Base-by-base conservation (phyloP, 495 filamentous ascomycete species). In the Aspergillus taichungensis region DNA sequence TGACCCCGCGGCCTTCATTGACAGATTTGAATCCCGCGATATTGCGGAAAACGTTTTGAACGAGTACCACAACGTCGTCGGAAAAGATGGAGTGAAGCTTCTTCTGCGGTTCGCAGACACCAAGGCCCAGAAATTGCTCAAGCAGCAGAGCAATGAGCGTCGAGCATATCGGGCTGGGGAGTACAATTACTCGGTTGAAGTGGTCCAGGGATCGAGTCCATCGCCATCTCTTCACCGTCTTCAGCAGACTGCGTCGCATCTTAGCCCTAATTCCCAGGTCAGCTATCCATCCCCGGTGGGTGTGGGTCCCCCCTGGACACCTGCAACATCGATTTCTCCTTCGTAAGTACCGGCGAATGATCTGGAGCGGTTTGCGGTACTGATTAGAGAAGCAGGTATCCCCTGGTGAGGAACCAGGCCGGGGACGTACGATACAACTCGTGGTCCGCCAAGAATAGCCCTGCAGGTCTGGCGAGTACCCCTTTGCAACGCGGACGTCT, bases 71-170 rank as follows among this genome's bases (percentile, higher is more conserved):
- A 79, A 76, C 44, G 56, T 72, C 28, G 69, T 81, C 50, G 76
- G 74, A 39, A 79, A 83, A 34, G 82, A 90, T 54, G 76, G 77
- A 29, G 76, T 88, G 31, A 76, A 85, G 43, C 78, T 99, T 59
- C 87, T 96, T 65, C 84, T 99, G 53, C 91, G 92, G 42, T 97
- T 92, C 61, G 91, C 92, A 41, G 92, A 99, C 61, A 97, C 94
- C 28, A 85, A 89, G 33, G 85, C 87, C 43, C 92, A 99, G 66
- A 99, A 97, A 73, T 74, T 87, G 56, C 76, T 99, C 42, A 99
- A 99, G 73, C 83, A 88, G 32, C 83, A 92, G 56, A 96, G 89
- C 13, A 88, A 89, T 24, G 85, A 91, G 63, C 86, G 87, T 50
- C 87, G 92, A 44, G 84, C 91, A 54, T 95, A 89, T 68, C 87